A percentile compares a stretch with the other conserved stretches of the same genome.
These are phyloP conservation scores for Annulohypoxylon nitens DNA, from an alignment of 495 filamentous ascomycete species.

Conservation along the genomic window DNA sequence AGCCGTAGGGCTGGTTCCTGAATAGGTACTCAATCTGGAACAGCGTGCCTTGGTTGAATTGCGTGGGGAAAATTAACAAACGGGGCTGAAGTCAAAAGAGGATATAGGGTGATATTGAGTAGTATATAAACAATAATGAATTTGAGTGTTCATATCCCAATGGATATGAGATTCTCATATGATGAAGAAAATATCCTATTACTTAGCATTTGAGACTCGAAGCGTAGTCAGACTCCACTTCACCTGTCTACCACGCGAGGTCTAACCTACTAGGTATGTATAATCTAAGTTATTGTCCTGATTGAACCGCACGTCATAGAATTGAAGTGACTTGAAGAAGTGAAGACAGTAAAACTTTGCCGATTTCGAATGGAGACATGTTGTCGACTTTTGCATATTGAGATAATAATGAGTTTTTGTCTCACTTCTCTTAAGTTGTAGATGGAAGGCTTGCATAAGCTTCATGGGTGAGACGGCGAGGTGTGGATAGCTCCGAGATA, in stretches of 20 bases:
- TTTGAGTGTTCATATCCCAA: background rate
- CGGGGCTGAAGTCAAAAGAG: constrained; percentile 10
- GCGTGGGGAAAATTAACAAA: background rate
- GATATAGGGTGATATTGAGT: background rate
- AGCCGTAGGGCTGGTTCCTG: constrained; percentile 48
- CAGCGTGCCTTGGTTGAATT: background rate
- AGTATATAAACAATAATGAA: background rate
- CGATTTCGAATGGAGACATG: background rate
- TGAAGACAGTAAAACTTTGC: no score
- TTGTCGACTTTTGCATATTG: no score
- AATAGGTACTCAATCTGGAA: constrained; percentile 8
- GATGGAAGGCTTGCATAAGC: background rate
- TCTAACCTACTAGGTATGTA: no score
- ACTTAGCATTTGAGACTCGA: background rate
- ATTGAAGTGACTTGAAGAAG: no score
- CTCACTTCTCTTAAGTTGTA: background rate
- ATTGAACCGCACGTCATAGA: no score
- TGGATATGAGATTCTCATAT: background rate
- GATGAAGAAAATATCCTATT: background rate
- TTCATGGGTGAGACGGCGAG: background rate
- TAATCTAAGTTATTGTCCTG: no score
- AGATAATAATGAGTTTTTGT: no score
- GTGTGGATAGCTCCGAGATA: background rate
- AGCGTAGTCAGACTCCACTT: background rate
- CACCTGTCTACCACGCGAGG: no score